Evolutionary conservation across 306 rosid genomes (phyloP), one percentile per base, ranked within the genome.

Genomic region (Betula pendula): DNA sequence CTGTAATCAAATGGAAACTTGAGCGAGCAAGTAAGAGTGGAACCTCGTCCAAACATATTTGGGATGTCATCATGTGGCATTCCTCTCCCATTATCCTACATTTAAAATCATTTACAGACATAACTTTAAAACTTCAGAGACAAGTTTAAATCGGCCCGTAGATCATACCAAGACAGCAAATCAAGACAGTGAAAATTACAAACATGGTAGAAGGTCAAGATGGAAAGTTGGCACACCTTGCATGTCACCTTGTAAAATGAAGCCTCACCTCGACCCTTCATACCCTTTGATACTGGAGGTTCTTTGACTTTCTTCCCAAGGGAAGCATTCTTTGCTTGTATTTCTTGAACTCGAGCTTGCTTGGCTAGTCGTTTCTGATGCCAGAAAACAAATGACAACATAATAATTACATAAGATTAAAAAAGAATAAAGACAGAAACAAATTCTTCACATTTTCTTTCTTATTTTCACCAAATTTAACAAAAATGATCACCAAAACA

Each of bases 61-160:
- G 98, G 98, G 82, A 94, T 94, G 87, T 94, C 97, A 83, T 90
- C 97, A 71, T 94, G 97, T 20, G 96, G 90, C 98, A 94, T 94
- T 88, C 98, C 98, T 84, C 82, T 89, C 72, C 98, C 98, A 82
- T 94, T 94, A 84, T 94, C 98, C 98, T 94, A 87, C 55, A 75
- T 31, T 66, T 60, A 73, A 58, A 77, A 80, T 78, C 48, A 85
- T 20, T 70, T 48, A 44, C 70, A 35, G 63, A 62, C 73, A 75
- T 68, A 25, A 63, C 16, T 63, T 19, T 17, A 63, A 12, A 35
- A 38, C 48, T 65, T 38, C 48, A 65, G 27, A 35, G 14, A 38
- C 14, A 33, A 65, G 8, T 10, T 35, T 17, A 9, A 65, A 35
- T 8, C 13, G 9, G 70, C 35, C 0, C 70, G 8, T 38, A 29